Evolutionary conservation across 1,284 basidiomycete species (phyloP).

Genomic region (Puccinia coronata): DNA sequence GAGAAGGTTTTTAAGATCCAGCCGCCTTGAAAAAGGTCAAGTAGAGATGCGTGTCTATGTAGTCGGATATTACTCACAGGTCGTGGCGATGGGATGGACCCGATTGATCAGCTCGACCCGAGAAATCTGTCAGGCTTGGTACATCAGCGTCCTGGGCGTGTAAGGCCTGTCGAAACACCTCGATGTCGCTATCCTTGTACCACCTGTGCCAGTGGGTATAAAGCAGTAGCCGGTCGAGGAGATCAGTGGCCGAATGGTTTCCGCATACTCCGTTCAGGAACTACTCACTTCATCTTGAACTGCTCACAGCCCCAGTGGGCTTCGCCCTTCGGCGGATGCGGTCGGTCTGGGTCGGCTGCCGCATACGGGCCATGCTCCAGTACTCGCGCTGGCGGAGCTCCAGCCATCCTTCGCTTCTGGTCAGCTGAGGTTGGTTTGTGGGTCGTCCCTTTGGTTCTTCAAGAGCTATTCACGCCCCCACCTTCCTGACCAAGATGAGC

Average conservation of each 20-base stretch:
- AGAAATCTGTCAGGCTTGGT: background rate
- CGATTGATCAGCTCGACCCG: background rate
- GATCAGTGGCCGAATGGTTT: too few relatives aligned
- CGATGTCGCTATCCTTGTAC: slow-evolving; percentile 44
- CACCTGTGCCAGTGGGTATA: background rate
- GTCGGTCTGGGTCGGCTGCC: slow-evolving; percentile 11
- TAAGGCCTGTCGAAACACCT: slow-evolving; percentile 35
- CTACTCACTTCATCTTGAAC: slow-evolving; percentile 23
- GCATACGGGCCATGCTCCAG: slow-evolving; percentile 12
- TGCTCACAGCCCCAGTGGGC: background rate
- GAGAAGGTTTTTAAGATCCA: background rate
- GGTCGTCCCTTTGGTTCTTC: too few relatives aligned
- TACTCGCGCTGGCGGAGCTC: background rate
- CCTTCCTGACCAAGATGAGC: too few relatives aligned
- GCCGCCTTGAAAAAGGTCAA: background rate
- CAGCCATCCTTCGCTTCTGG: background rate
- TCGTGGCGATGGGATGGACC: background rate
- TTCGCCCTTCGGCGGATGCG: background rate
- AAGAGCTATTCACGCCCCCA: too few relatives aligned
- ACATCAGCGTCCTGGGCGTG: slow-evolving; percentile 3
- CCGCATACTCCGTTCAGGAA: background rate
- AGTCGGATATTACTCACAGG: background rate
- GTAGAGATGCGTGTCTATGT: background rate
- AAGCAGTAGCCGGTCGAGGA: background rate
- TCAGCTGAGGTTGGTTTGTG: too few relatives aligned